Evolutionary conservation across 2,329 filamentous ascomycete species (phyloP).

Genomic region (Aspergillus sp.): DNA sequence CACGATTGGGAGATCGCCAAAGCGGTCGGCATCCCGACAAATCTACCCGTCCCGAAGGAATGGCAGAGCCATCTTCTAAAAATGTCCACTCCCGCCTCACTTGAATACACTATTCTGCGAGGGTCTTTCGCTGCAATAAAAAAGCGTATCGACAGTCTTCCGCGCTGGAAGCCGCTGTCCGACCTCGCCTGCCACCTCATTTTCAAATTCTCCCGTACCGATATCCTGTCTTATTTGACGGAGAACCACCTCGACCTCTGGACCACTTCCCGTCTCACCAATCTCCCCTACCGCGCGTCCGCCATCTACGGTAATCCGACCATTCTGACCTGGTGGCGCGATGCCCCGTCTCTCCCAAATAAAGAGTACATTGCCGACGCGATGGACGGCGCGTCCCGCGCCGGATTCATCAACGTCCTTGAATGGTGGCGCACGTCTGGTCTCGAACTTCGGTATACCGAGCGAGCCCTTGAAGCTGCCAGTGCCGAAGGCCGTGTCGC

Average conservation of each 20-base stretch:
- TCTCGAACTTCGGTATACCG: slow-evolving; percentile 78
- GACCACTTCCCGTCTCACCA: slow-evolving; percentile 76
- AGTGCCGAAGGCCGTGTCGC: slow-evolving; percentile 79
- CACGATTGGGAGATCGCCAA: slow-evolving; percentile 89
- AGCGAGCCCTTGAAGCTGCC: slow-evolving; percentile 82
- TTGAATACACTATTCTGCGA: slow-evolving; percentile 82
- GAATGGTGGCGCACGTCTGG: slow-evolving; percentile 89
- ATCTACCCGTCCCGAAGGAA: slow-evolving; percentile 66
- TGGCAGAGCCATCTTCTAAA: slow-evolving; percentile 65
- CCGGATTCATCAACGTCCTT: slow-evolving; percentile 79
- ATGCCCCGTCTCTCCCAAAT: slow-evolving; percentile 75
- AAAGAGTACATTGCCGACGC: slow-evolving; percentile 85
- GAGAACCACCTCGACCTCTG: slow-evolving; percentile 69
- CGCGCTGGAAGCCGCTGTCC: slow-evolving; percentile 71
- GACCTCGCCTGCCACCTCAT: slow-evolving; percentile 82
- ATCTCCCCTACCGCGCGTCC: slow-evolving; percentile 83
- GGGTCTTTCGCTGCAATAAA: slow-evolving; percentile 69
- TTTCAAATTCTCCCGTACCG: slow-evolving; percentile 82
- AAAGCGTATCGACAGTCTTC: slow-evolving; percentile 65
- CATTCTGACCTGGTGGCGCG: slow-evolving; percentile 88
- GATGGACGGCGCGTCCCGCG: slow-evolving; percentile 80
- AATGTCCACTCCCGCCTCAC: slow-evolving; percentile 67
- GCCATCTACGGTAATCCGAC: slow-evolving; percentile 79
- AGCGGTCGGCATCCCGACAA: slow-evolving; percentile 76
- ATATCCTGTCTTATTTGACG: slow-evolving; percentile 71